A percentile compares a stretch with the other conserved stretches of the same genome.
Conservation (phyloP, 2,329 filamentous ascomycete species). For the Drechslerella dactyloides region DNA sequence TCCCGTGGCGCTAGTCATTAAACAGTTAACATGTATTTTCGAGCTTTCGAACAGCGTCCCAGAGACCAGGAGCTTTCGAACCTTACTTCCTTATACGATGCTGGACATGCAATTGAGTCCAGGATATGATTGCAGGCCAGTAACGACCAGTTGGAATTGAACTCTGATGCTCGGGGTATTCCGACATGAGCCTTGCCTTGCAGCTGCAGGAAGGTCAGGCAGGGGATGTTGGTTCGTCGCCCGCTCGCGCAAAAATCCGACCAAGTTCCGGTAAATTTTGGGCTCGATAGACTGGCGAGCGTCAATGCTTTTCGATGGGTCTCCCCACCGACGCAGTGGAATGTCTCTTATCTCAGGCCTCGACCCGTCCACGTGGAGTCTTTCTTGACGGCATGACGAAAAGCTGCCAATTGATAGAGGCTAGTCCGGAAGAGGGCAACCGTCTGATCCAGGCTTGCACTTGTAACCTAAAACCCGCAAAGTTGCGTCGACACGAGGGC, state of each 20-base stretch:
- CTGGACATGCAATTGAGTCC: no score
- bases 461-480: neutral
- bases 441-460: conserved; percentile 1
- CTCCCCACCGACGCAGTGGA: neutral
- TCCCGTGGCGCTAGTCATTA: no score
- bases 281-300: neutral
- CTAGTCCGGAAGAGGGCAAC: conserved; percentile 16
- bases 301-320: neutral
- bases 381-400: conserved; percentile 19
- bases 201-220: neutral
- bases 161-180: neutral
- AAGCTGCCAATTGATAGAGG: neutral
- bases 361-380: conserved; percentile 18
- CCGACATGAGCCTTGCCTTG: neutral
- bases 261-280: neutral
- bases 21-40: no score
- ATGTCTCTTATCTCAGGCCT: conserved; percentile 5
- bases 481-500: neutral
- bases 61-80: no score
- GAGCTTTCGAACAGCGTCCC: no score
- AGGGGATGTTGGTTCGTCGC: neutral
- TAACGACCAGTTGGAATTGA: neutral
- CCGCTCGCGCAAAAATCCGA: neutral
- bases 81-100: no score
- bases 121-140: neutral